Evolutionary conservation across 148 eudicot species (phyloP).

Genomic region (Rhododendron ferrugineum): DNA sequence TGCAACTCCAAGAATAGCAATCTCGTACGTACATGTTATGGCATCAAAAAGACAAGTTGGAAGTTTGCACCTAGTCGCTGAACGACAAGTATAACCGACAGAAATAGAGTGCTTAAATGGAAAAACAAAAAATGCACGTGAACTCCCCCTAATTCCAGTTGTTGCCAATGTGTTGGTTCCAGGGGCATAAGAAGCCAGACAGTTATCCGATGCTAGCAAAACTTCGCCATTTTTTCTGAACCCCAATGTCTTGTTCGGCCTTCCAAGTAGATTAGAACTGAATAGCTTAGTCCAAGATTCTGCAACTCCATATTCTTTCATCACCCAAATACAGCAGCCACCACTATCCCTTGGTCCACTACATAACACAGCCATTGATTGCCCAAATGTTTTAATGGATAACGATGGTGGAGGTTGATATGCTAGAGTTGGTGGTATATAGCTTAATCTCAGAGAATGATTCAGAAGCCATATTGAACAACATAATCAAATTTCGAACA

Average conservation of each 20-base stretch:
- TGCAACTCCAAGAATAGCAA: no score
- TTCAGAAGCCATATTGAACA: slow-evolving; percentile 17
- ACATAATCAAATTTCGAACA: slow-evolving; percentile 11
- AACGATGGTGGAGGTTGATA: background rate
- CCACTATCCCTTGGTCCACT: background rate
- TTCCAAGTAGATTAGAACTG: slow-evolving; percentile 4
- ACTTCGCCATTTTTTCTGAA: slow-evolving; percentile 26
- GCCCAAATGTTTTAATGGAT: background rate
- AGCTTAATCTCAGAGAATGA: slow-evolving; percentile 13
- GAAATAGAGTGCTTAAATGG: no score
- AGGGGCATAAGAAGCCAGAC: slow-evolving; percentile 16
- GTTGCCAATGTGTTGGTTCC: background rate
- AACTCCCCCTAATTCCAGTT: slow-evolving; percentile 17
- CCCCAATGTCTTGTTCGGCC: slow-evolving; percentile 1
- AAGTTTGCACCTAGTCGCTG: no score
- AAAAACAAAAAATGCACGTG: background rate
- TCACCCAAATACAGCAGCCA: slow-evolving; percentile 26
- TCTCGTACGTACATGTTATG: no score
- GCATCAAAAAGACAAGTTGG: no score
- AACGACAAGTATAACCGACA: no score
- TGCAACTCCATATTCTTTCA: slow-evolving; percentile 25
- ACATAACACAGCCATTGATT: slow-evolving; percentile 6
- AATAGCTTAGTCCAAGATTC: slow-evolving; percentile 26
- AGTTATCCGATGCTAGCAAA: slow-evolving; percentile 1
- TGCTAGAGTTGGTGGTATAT: background rate